Conservation (phyloP, 2,329 filamentous ascomycete species). For the Dactylellina sp. region DNA sequence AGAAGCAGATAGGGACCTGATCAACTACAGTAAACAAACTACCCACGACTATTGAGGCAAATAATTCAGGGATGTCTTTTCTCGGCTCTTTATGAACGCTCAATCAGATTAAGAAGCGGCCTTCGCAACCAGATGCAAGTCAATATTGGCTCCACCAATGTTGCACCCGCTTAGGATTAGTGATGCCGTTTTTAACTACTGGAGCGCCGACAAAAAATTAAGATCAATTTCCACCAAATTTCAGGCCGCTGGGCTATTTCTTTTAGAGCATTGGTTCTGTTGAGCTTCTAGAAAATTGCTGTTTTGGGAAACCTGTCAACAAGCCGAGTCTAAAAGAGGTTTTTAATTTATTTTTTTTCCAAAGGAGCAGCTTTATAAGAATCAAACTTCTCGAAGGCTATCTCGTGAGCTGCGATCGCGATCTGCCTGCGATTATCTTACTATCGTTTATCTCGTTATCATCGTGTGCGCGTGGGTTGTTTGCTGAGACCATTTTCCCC, state of each 20-base stretch:
- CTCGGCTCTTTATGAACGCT: background rate
- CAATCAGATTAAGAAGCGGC: conserved; percentile 30
- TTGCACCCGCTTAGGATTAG: conserved; percentile 32
- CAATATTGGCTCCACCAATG: conserved; percentile 38
- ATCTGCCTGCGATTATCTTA: conserved; percentile 33
- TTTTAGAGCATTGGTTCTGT: background rate
- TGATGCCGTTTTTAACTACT: conserved; percentile 12
- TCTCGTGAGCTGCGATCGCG: conserved; percentile 23
- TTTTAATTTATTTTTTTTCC: background rate
- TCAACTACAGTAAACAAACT: too few relatives aligned
- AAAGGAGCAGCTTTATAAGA: background rate
- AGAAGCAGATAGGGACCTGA: too few relatives aligned
- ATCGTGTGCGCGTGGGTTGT: conserved; percentile 31
- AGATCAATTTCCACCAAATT: conserved; percentile 36
- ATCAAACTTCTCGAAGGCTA: conserved; percentile 18
- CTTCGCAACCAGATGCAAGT: conserved; percentile 30
- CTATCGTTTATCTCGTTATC: conserved; percentile 4
- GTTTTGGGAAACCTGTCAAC: conserved; percentile 22
- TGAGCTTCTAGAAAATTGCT: conserved; percentile 39
- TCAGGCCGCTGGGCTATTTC: conserved; percentile 1
- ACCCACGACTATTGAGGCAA: conserved; percentile 4
- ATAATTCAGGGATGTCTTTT: conserved; percentile 10
- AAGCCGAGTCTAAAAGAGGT: conserved; percentile 8
- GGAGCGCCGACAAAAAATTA: conserved; percentile 19
- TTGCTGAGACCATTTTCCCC: conserved; percentile 27